Evolutionary conservation across 805 yeast species (phyloP), one percentile per base, ranked within the genome.

Genomic region (Lachancea sp.): DNA sequence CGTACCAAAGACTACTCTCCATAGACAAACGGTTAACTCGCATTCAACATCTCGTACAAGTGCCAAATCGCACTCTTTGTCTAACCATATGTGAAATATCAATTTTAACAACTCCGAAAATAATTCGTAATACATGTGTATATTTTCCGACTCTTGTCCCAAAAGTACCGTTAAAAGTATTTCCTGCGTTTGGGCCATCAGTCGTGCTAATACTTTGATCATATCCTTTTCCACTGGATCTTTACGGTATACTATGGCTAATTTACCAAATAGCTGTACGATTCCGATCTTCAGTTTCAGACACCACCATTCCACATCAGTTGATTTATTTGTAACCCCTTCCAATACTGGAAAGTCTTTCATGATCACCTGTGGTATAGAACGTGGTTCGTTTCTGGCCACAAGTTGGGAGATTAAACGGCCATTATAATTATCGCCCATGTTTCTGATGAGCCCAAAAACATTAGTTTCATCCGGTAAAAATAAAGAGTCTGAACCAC

Each of bases 1-100:
- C 8, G 54, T 62, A 12, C 74, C 70, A 48, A 74, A 74, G 3
- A 80, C 72, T 4, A 77, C 66, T 42, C 80, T 56, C 67, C 76
- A 70, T 15, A 78, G 54, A 2, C 71, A 65, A 11, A 76, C 74
- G 36, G 72, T 63, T 25, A 78, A 51, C 46, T 75, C 80, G 28
- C 61, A 54, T 19, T 63, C 64, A 12, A 63, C 49, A 25, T 62
- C 67, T 26, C 63, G 55, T 2, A 67, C 47, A 5, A 50, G 50
- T n/a, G 49, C 45, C 18, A 41, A 21, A 8, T 43, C 43, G 2
- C 56, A 36, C 8, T 48, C 44, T 1, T 33, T 31, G 21, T 24
- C 32, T 13, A 29, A 25, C 47, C 47, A 44, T 11, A 34, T 26
- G 6, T 30, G 38, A 15, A 32, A 40, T n/a, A 44, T 44, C 36